A percentile compares a stretch with the other conserved stretches of the same genome.
phyloP scores from a whole-genome alignment of 306 rosid species.

The Fagus sylvatica region DNA sequence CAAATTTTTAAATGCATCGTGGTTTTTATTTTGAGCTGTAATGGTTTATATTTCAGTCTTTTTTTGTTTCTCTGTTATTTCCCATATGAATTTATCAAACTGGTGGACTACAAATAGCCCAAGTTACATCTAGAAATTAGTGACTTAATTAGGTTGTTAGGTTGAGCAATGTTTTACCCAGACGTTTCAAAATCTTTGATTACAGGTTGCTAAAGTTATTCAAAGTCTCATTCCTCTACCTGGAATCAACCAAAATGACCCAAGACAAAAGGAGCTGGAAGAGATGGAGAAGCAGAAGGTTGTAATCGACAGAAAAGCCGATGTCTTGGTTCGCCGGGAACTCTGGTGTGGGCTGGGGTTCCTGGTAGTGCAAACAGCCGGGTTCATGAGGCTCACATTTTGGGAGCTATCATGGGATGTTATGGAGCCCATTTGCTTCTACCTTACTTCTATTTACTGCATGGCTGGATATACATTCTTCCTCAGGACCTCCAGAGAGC shows the following conservation, averaged over 20 bases:
- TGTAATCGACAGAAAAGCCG: conserved; percentile 48
- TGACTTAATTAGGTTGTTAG: not conserved
- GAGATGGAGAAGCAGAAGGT: conserved; percentile 58
- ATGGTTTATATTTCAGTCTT: not conserved
- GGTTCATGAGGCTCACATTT: conserved; percentile 79
- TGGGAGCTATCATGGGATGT: conserved; percentile 96
- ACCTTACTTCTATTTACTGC: conserved; percentile 65
- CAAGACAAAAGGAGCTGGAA: conserved; percentile 47
- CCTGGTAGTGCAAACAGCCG: conserved; percentile 54
- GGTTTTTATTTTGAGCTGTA: conserved; percentile 1
- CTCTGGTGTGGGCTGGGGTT: conserved; percentile 63
- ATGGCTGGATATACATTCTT: conserved; percentile 71
- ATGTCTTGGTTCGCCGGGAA: conserved; percentile 58
- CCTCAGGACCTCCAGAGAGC: conserved; percentile 72
- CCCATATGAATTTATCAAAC: too few relatives aligned
- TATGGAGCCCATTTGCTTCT: conserved; percentile 90
- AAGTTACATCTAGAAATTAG: not conserved
- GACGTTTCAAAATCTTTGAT: conserved; percentile 43
- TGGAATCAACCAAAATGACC: conserved; percentile 33
- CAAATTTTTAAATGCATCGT: not conserved
- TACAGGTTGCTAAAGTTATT: conserved; percentile 57
- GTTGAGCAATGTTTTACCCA: conserved; percentile 43
- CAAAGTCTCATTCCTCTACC: conserved; percentile 32
- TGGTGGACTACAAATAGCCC: not conserved
- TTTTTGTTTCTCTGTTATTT: conserved; percentile 3